Evolutionary conservation across 768 basidiomycete species (phyloP), one percentile per base, ranked within the genome.

Genomic region (Boletales sp.): DNA sequence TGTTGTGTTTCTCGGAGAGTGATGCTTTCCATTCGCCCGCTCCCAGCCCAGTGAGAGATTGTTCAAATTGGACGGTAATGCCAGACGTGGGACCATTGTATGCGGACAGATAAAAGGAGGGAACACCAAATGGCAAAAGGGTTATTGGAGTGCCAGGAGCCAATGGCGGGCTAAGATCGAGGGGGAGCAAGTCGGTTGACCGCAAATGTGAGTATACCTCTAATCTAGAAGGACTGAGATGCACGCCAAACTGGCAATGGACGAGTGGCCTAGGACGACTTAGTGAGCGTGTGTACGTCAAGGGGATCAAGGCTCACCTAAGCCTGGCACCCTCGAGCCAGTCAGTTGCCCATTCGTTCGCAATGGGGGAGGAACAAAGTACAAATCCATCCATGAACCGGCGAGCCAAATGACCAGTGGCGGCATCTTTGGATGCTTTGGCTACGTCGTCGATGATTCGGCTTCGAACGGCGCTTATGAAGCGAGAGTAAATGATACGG

Each of bases 61-160:
- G 74, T 38, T 78, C 73, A 51, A 91, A 92, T 56, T 85, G 83
- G 18, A 73, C 72, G 1, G 76, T 73, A 21, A 89, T 72, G 2
- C 74, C 80, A 10, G 81, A 73, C 8, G 81, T 80, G 30, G 87
- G 83, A 18, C 86, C 90, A 14, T 72, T 72, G 59, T 89, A 91
- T n/a, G 72, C 66, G n/a, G 81, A 74, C 36, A 90, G 71, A 56
- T 79, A 87, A 66, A 84, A 87, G 3, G 88, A 87, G 2, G 89
- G 87, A 5, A 79, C 81, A 30, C 79, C 83, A 53, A 82, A 76
- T 5, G 89, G 89, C 17, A 90, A 74, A 4, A 92, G 72, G 10
- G 73, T 76, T 44, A 91, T 82, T 9, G 87, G 87, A 11, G 82
- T 75, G 9, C 88, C 87, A 10, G 80, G 64, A 25, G 76, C 63